Base-by-base conservation (phyloP, 192 early-diverging fungal species). In the Phlyctochytrium bullatum region DNA sequence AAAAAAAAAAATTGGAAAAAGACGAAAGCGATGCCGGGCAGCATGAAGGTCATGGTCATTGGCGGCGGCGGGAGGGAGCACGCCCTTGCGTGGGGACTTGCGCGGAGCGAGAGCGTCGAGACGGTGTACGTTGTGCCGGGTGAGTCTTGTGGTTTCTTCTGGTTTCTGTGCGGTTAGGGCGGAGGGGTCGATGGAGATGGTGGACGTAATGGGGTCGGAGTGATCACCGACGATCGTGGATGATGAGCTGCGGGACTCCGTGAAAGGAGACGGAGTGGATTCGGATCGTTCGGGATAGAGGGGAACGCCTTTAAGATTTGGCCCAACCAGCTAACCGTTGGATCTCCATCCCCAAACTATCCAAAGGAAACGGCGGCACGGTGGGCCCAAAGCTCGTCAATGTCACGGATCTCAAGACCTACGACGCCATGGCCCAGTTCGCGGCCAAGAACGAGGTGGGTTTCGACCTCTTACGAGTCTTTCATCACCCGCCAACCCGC, bases 31-130 rank as follows among this genome's bases (percentile, higher is more conserved):
- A 61, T 30, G 36, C 60, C 12, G n/a, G n/a, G n/a, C n/a, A n/a
- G n/a, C n/a, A 75, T 76, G 67, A 86, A 82, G 53, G 85, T 99
- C 29, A 83, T 99, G 61, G 76, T 99, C 47, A 80, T 99, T 68
- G 97, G 97, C 69, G 80, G 88, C 67, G 97, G 97, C 60, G 97
- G 97, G 27, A 89, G 97, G 61, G 97, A 99, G 75, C 93, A 99
- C 68, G 93, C 97, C 52, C 86, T 99, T 65, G 94, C 91, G 25
- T 93, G 93, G 93, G 88, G 88, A 50, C 81, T 99, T 17, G 85
- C 91, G 52, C 88, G 92, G 78, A 91, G 90, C 27, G 66, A 81
- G 23, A 75, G 67, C 64, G 93, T 99, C 34, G 77, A 80, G 58
- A 86, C 83, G 70, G 86, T 99, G 67, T 98, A 85, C 81, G 94